Evolutionary conservation across 108 stramenopile genomes (phyloP).

Genomic region (Nitzschia sp.): DNA sequence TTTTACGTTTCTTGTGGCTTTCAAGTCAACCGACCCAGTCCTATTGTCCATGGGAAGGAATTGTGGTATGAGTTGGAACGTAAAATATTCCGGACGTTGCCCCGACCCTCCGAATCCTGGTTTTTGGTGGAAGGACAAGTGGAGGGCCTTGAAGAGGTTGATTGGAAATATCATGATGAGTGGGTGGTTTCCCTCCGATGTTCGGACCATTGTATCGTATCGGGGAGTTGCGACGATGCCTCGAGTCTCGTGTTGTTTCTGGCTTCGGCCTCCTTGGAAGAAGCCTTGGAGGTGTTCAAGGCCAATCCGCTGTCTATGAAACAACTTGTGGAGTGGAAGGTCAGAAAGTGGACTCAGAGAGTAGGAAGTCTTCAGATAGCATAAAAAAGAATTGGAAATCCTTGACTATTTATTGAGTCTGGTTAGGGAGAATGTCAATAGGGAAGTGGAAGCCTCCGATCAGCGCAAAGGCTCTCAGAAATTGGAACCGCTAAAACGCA

Average conservation of each 20-base stretch:
- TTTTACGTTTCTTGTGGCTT: slow-evolving; percentile 81
- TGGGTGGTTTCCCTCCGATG: slow-evolving; percentile 43
- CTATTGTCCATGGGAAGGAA: slow-evolving; percentile 77
- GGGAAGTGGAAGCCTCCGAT: too few relatives aligned
- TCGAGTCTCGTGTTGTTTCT: slow-evolving; percentile 60
- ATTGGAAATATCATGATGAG: slow-evolving; percentile 47
- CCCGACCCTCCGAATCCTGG: slow-evolving; percentile 47
- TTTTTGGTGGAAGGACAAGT: slow-evolving; percentile 62
- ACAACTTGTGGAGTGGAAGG: slow-evolving; percentile 56
- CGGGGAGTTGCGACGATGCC: slow-evolving; percentile 57
- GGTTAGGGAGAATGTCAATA: too few relatives aligned
- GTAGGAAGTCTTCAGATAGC: slow-evolving; percentile 42
- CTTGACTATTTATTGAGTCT: too few relatives aligned
- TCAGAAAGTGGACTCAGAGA: slow-evolving; percentile 60
- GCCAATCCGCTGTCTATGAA: slow-evolving; percentile 50
- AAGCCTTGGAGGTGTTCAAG: slow-evolving; percentile 37
- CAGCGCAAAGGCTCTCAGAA: too few relatives aligned
- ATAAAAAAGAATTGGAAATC: too few relatives aligned
- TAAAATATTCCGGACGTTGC: slow-evolving; percentile 1
- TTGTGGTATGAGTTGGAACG: slow-evolving; percentile 75
- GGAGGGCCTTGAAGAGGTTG: slow-evolving; percentile 44
- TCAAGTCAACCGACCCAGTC: slow-evolving; percentile 51
- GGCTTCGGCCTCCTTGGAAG: slow-evolving; percentile 43
- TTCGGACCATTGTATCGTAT: slow-evolving; percentile 32
- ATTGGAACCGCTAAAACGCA: too few relatives aligned